Evolutionary conservation across 306 rosid genomes (phyloP), one percentile per base, ranked within the genome.

Genomic region (Dryas octopetala): DNA sequence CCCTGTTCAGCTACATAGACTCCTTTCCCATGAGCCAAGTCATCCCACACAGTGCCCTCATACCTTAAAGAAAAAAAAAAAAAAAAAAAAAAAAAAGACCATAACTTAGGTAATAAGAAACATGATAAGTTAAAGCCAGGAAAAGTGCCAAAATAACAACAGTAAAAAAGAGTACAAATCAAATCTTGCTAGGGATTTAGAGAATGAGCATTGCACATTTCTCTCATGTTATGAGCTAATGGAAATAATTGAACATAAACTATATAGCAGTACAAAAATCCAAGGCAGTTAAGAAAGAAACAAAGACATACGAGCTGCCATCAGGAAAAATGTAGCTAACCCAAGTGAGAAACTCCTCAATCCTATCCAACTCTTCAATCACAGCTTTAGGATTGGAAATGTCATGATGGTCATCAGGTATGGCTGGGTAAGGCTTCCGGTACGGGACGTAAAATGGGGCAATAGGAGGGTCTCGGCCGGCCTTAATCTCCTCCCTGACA

Each of bases 11-110:
- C 85, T 74, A 84, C 88, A 78, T 76, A 95, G 66, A 92, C 96
- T 59, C 99, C 99, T 85, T 86, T 95, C 10, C 99, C 99, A 51
- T 95, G 99, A 64, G 97, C 97, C 88, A 87, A 76, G 85, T 95
- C 99, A 88, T 95, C 97, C 99, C 99, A 95, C 76, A 89, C 81
- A 43, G 99, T 95, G 44, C 99, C 97, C 85, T 95, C 99, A 79
- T 90, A 92, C 86, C 99, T 95, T 81, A 17, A 73, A 62, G 38
- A 32, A 32, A 32, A 32, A 23, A 23, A 23, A 23, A n/a, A n/a
- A n/a, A n/a, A n/a, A n/a, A 17, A 73, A 62, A 2, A 32, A 32
- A 32, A 32, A 15, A 80, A 69, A 66, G 57, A 62, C 41, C 47
- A 48, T 12, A 61, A 14, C 13, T 7, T 17, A 60, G 45, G 45